Evolutionary conservation across 176 grass and related monocot species (phyloP).

Genomic region (Rhynchospora pubera): DNA sequence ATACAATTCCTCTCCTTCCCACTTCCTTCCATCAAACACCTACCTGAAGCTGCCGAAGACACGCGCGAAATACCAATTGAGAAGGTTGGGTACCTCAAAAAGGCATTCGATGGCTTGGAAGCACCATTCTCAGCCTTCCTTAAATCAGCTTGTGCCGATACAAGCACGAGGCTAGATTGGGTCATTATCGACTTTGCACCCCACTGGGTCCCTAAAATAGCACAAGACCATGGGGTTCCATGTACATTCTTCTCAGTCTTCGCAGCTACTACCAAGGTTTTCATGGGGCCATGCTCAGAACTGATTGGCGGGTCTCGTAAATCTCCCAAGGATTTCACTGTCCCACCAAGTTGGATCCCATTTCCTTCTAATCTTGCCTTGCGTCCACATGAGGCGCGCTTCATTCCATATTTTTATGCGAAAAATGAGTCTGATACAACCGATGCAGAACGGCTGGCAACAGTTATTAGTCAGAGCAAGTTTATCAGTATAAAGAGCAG

Average conservation of each 20-base stretch:
- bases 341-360: slow-evolving; percentile 23
- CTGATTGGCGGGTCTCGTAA: not conserved
- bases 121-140: not conserved
- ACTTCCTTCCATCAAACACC: slow-evolving; percentile 23
- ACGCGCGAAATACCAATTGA: slow-evolving; percentile 26
- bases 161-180: slow-evolving; percentile 22
- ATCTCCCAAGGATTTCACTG: slow-evolving; percentile 13
- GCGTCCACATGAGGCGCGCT: slow-evolving; percentile 24
- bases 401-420: not conserved
- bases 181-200: slow-evolving; percentile 34
- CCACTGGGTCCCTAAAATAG: slow-evolving; percentile 24
- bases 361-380: not conserved
- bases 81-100: slow-evolving; percentile 23
- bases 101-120: slow-evolving; percentile 38
- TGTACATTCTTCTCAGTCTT: slow-evolving; percentile 5
- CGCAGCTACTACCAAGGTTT: not conserved
- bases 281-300: slow-evolving; percentile 10
- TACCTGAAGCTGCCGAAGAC: slow-evolving; percentile 30
- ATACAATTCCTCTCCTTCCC: slow-evolving; percentile 28
- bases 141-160: not conserved
- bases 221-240: slow-evolving; percentile 15
- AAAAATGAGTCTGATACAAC: slow-evolving; percentile 3
- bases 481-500: slow-evolving; percentile 26
- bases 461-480: not conserved
- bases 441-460: not conserved